Evolutionary conservation across 2,329 filamentous ascomycete genomes (phyloP).

Genomic region (Simplicillium aogashimaense): DNA sequence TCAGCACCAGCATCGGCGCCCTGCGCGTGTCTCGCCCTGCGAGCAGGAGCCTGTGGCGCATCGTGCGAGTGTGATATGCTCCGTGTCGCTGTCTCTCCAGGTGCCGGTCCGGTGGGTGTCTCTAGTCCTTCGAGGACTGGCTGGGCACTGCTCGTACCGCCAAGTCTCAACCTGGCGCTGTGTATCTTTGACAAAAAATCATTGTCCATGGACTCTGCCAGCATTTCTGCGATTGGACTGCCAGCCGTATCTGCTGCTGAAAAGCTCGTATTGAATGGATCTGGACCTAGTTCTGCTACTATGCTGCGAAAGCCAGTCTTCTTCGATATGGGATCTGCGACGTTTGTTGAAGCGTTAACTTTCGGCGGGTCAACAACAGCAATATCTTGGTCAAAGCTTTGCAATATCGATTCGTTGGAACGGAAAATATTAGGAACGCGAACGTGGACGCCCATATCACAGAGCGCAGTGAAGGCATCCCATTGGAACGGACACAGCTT

Average conservation of each 20-base stretch:
- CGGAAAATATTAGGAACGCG: conserved; percentile 82
- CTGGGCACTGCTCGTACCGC: conserved; percentile 24
- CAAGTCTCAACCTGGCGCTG: conserved; percentile 37
- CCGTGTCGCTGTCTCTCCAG: conserved; percentile 12
- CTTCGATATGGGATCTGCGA: conserved; percentile 29
- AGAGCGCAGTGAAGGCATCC: conserved; percentile 87
- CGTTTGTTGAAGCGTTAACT: conserved; percentile 21
- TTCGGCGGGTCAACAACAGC: conserved; percentile 20
- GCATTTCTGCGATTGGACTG: conserved; percentile 28
- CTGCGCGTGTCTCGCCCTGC: conserved; percentile 33
- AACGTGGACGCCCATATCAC: conserved; percentile 76
- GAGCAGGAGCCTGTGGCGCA: neutral
- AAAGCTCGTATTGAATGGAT: conserved; percentile 42
- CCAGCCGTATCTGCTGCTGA: conserved; percentile 27
- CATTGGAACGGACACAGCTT: conserved; percentile 94
- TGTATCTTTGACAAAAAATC: conserved; percentile 48
- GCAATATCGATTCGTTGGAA: conserved; percentile 45
- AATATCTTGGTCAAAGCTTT: conserved; percentile 31
- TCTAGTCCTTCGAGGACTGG: conserved; percentile 48
- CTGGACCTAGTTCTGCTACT: conserved; percentile 25
- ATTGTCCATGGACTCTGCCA: conserved; percentile 33
- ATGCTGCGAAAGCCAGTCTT: conserved; percentile 28
- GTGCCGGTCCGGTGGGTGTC: conserved; percentile 36
- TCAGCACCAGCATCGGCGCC: conserved; percentile 42
- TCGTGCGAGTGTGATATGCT: conserved; percentile 11